Evolutionary conservation across 495 filamentous ascomycete species (phyloP), one percentile per base, ranked within the genome.

Genomic region (Usnea hakonensis): DNA sequence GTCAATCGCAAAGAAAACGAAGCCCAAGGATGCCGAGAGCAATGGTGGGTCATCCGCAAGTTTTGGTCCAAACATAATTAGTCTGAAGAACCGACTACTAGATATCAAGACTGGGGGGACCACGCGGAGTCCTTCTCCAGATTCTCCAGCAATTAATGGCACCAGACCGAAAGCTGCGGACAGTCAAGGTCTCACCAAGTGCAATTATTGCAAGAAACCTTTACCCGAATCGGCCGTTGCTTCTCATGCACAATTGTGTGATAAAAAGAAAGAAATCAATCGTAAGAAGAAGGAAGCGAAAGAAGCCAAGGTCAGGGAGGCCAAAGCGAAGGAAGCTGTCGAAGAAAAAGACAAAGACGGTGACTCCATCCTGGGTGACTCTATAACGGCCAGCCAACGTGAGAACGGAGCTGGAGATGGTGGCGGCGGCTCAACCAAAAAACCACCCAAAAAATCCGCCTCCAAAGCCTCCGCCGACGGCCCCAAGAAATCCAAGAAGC

Each of bases 401-500:
- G 78, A 74, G 33, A 76, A 73, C 44, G 70, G 57, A 13, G 64
- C 61, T 8, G 77, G 74, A 73, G 74, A 70, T 57, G 56, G 55
- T 40, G 55, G 38, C 23, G 41, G 21, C 38, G 67, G 58, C 9
- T 59, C 56, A 21, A 63, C 55, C 8, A 78, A 80, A 67, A 89
- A 86, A 77, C 83, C 82, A 33, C 77, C 86, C 19, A 91, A 89
- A 74, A 92, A 92, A 71, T 84, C 80, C 36, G 84, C 86, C 0
- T 82, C 67, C 9, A 78, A 76, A 52, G 67, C 64, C 19, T 46
- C 65, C 23, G 78, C 78, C 38, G 82, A 82, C 52, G 81, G 78
- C 0, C 81, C 81, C 10, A 87, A 84, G 68, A 91, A 88, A 73
- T 86, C 86, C 37, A 97, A 96, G 84, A 97, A 97, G 80, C 82